These are phyloP conservation scores for Cutaneotrichosporon sp. DNA, from an alignment of 1,284 basidiomycete species.

Conservation along the genomic window DNA sequence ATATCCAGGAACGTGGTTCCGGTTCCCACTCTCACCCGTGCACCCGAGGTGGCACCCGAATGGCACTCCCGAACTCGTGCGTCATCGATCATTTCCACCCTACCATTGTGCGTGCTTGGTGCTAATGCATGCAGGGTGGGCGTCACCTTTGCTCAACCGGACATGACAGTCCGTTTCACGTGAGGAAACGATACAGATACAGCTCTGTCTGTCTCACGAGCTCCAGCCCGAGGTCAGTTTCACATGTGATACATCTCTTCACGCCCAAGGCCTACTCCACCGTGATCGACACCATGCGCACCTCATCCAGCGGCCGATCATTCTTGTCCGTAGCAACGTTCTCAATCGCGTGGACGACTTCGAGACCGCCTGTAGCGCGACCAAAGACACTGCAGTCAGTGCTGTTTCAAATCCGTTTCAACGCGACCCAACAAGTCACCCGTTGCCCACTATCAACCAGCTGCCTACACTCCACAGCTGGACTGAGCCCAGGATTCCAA, in stretches of 20 bases:
- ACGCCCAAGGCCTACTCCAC: conserved; percentile 14
- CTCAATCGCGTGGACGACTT: conserved; percentile 61
- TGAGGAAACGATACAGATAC: too few species aligned
- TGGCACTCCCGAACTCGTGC: too few species aligned
- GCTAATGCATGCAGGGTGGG: neutral
- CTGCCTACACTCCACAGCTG: too few species aligned
- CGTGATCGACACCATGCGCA: conserved; percentile 63
- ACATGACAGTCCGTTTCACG: too few species aligned
- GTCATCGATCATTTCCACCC: too few species aligned
- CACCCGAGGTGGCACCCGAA: too few species aligned
- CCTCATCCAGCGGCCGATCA: conserved; percentile 85
- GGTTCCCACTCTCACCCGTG: neutral
- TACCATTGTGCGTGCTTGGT: neutral
- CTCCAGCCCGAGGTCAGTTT: neutral
- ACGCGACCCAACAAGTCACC: neutral
- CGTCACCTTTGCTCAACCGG: neutral
- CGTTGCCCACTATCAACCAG: too few species aligned
- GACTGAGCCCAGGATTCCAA: too few species aligned
- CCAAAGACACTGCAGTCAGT: conserved; percentile 57
- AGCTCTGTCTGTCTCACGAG: too few species aligned
- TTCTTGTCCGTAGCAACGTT: conserved; percentile 67
- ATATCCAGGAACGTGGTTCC: too few species aligned
- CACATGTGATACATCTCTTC: conserved; percentile 2
- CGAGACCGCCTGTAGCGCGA: conserved; percentile 57
- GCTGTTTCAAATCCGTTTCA: neutral